A percentile compares a stretch with the other conserved stretches of the same genome.
Conservation (phyloP, 805 yeast species). For the Pichia eremophila region DNA sequence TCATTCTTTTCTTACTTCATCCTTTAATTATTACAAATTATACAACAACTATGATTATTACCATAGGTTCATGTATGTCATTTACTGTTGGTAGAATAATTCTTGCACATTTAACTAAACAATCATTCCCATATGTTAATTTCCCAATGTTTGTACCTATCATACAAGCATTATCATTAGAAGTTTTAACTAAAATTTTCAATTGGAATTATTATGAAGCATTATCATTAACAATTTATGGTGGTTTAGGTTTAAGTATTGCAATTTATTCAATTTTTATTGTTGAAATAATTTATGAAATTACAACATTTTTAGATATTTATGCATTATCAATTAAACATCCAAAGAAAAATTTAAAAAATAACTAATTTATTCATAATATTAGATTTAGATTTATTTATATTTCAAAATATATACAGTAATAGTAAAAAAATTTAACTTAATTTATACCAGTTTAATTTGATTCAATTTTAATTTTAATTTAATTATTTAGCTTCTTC, state of each 20-base stretch:
- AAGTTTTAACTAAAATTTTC: conserved; percentile 28
- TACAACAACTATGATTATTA: conserved; percentile 49
- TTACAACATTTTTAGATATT: conserved; percentile 74
- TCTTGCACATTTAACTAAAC: conserved; percentile 74
- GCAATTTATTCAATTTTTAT: conserved; percentile 67
- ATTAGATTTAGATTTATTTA: background rate
- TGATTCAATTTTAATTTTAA: no score
- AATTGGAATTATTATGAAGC: conserved; percentile 33
- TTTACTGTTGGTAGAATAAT: conserved; percentile 88
- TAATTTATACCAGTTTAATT: no score
- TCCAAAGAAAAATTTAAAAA: conserved; percentile 37
- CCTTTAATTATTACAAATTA: conserved; percentile 39
- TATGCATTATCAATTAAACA: conserved; percentile 79
- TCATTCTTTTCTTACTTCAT: conserved; percentile 37
- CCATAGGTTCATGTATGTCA: conserved; percentile 72
- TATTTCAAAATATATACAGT: conserved; percentile 1
- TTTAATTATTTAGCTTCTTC: conserved; percentile 3
- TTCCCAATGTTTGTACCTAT: conserved; percentile 62
- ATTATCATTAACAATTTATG: conserved; percentile 47
- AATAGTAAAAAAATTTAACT: background rate
- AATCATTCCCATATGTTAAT: conserved; percentile 64
- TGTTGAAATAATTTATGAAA: conserved; percentile 67
- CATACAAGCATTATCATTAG: conserved; percentile 33
- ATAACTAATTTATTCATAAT: background rate
- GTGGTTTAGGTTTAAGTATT: conserved; percentile 57